Conservation (phyloP, 73 alveolate genomes). For the Paramecium octaurelia region DNA sequence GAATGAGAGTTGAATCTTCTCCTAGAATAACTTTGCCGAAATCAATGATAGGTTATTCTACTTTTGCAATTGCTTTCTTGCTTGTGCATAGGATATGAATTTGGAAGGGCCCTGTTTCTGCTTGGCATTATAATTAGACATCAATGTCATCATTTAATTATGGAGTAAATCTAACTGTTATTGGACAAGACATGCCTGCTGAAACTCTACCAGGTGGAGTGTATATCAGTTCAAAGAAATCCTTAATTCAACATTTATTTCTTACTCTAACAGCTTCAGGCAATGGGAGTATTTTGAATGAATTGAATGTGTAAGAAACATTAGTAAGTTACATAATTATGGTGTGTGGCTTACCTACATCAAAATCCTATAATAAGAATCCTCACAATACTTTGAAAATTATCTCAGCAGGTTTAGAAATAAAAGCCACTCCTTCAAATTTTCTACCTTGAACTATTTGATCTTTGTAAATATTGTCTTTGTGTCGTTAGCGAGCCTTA, state of each 20-base stretch:
- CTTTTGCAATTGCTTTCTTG: conserved; percentile 86
- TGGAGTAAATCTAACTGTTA: conserved; percentile 91
- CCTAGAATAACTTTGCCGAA: conserved; percentile 94
- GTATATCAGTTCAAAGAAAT: conserved; percentile 89
- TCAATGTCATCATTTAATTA: conserved; percentile 89
- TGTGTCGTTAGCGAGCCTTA: conserved; percentile 82
- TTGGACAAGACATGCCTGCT: conserved; percentile 96
- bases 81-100: conserved; percentile 90
- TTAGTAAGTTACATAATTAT: conserved; percentile 89
- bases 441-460: conserved; percentile 88
- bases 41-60: conserved; percentile 82
- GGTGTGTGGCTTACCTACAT: conserved; percentile 86
- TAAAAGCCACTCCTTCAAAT: conserved; percentile 93
- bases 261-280: conserved; percentile 2
- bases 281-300: conserved; percentile 74
- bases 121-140: conserved; percentile 81
- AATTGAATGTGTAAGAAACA: conserved; percentile 90
- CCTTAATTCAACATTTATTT: conserved; percentile 47
- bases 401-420: conserved; percentile 93
- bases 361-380: conserved; percentile 73
- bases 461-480: conserved; percentile 84
- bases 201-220: conserved; percentile 97
- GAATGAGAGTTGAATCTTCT: conserved; percentile 75
- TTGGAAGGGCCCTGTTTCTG: conserved; percentile 93
- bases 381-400: conserved; percentile 73